Evolutionary conservation across 805 yeast genomes (phyloP).

Genomic region (Myxozyma kluyveri): DNA sequence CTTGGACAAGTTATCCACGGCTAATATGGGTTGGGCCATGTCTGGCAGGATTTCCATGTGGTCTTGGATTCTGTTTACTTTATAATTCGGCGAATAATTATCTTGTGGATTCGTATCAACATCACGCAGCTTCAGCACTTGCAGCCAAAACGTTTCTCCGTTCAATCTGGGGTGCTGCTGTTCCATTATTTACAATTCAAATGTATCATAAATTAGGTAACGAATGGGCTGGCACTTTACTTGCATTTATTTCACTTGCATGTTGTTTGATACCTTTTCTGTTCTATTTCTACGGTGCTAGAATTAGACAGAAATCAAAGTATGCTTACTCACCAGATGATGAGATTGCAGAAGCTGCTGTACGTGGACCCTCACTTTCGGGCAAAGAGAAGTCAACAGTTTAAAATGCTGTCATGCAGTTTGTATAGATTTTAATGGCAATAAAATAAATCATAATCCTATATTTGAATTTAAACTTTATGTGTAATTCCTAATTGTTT

Average conservation of each 20-base stretch:
- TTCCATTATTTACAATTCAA: constrained; percentile 57
- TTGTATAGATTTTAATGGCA: no score
- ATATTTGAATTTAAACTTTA: no score
- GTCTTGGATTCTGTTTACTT: constrained; percentile 46
- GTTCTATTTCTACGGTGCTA: constrained; percentile 51
- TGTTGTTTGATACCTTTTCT: constrained; percentile 57
- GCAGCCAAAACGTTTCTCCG: constrained; percentile 74
- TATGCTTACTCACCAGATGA: constrained; percentile 58
- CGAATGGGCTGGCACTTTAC: constrained; percentile 56
- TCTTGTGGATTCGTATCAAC: constrained; percentile 45
- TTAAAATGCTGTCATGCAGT: no score
- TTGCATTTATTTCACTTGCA: constrained; percentile 50
- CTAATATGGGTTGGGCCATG: constrained; percentile 55
- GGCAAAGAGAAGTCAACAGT: no score
- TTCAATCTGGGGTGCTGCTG: constrained; percentile 53
- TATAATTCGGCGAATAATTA: constrained; percentile 64
- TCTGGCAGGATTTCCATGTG: constrained; percentile 45
- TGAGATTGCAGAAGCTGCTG: constrained; percentile 25
- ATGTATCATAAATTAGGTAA: constrained; percentile 56
- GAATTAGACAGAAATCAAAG: constrained; percentile 51
- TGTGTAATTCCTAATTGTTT: no score
- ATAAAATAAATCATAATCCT: no score
- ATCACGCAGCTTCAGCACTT: constrained; percentile 67
- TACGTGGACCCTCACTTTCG: constrained; percentile 47
- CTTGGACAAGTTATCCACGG: constrained; percentile 53